phyloP scores from a whole-genome alignment of 1,284 basidiomycete genomes.

The Moesziomyces sp. region DNA sequence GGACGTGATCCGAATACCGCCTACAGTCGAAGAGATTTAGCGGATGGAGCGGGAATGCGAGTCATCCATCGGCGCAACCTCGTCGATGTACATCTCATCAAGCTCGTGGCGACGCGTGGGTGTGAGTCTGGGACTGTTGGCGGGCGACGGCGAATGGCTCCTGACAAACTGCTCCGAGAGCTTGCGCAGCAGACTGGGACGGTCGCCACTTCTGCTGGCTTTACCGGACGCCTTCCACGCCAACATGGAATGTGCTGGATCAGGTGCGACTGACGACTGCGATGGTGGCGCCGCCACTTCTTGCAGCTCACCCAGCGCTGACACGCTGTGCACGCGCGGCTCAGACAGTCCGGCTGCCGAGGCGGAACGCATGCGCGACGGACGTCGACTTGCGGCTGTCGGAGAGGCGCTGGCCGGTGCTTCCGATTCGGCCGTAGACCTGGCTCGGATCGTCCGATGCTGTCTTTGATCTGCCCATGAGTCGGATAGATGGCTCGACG shows the following conservation, averaged over 20 bases:
- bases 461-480: too few relatives aligned
- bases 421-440: background rate
- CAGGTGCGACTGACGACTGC: slow-evolving; percentile 2
- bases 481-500: slow-evolving; percentile 2
- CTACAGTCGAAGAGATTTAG: background rate
- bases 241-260: slow-evolving; percentile 5
- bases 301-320: slow-evolving; percentile 26
- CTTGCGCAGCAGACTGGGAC: slow-evolving; percentile 34
- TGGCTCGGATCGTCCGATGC: background rate
- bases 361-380: slow-evolving; percentile 27
- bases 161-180: slow-evolving; percentile 35
- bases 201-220: slow-evolving; percentile 1
- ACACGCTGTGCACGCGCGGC: slow-evolving; percentile 36
- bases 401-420: slow-evolving; percentile 1
- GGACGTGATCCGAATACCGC: too few relatives aligned
- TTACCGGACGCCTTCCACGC: background rate
- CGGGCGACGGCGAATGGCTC: slow-evolving; percentile 28
- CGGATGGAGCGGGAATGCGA: slow-evolving; percentile 17
- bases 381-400: background rate
- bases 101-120: slow-evolving; percentile 8
- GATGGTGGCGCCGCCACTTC: background rate
- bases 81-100: slow-evolving; percentile 12
- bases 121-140: slow-evolving; percentile 19
- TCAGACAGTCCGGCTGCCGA: slow-evolving; percentile 31
- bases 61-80: background rate